Evolutionary conservation across 1,284 basidiomycete genomes (phyloP).

Genomic region (Puccinia polysora): DNA sequence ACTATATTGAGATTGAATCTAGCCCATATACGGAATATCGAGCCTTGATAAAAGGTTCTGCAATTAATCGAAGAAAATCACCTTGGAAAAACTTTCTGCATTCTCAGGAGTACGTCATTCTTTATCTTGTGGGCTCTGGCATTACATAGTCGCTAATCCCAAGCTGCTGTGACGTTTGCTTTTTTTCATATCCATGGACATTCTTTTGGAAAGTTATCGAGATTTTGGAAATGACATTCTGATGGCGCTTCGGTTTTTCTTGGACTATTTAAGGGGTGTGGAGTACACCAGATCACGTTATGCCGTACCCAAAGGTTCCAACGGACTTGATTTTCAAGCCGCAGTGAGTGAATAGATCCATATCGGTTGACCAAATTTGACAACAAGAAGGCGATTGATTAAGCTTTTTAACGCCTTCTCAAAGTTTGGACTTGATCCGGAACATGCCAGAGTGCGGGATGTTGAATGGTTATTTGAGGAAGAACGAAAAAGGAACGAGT

Average conservation of each 20-base stretch:
- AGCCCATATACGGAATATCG: slow-evolving; percentile 38
- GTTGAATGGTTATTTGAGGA: background rate
- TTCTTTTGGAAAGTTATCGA: slow-evolving; percentile 13
- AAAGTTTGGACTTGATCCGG: slow-evolving; percentile 14
- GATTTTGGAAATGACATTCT: slow-evolving; percentile 27
- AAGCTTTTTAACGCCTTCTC: too few species aligned
- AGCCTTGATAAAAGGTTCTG: slow-evolving; percentile 38
- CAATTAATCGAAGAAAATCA: slow-evolving; percentile 15
- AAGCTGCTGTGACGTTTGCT: background rate
- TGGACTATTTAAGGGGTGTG: slow-evolving; percentile 8
- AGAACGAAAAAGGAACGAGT: too few species aligned
- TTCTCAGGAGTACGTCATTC: slow-evolving; percentile 30
- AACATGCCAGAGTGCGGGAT: background rate
- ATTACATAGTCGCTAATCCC: background rate
- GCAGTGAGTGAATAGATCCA: slow-evolving; percentile 1
- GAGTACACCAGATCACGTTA: slow-evolving; percentile 4
- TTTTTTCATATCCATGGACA: background rate
- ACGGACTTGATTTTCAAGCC: slow-evolving; percentile 33
- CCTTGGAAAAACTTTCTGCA: slow-evolving; percentile 25
- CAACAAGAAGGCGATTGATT: background rate
- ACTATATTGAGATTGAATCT: background rate
- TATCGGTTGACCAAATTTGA: background rate
- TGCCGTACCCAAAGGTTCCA: background rate
- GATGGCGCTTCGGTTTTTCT: slow-evolving; percentile 1
- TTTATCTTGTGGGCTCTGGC: background rate